Evolutionary conservation across 306 rosid species (phyloP), one percentile per base, ranked within the genome.

Genomic region (Quercus variabilis): DNA sequence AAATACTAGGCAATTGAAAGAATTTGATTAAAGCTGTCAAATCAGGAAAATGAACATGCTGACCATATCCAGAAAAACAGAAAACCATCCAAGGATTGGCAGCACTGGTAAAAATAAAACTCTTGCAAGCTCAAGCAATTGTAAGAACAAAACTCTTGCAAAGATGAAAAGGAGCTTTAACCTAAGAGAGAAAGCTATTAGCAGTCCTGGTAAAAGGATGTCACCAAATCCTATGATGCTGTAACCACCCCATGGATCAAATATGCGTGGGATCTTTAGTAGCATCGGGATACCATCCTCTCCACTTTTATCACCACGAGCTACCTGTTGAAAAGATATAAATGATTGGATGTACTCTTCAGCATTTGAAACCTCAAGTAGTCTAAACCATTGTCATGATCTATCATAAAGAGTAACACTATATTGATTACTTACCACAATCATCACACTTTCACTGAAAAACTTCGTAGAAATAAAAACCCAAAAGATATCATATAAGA

Each of bases 151-250:
- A 38, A 18, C 15, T 76, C 46, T 78, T 28, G 82, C 77, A 74
- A 72, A 59, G 69, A 59, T 72, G 77, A 60, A 28, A 49, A 38
- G 68, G 76, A 81, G 84, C 76, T 69, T 63, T 69, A 80, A 95
- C 98, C 98, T 93, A 78, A 93, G 99, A 15, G 97, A 87, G 86
- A 93, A 96, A 15, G 97, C 98, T 49, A 96, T 91, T 64, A 96
- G 81, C 76, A 96, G 82, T 75, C 99, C 98, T 13, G 99, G 99
- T 83, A 96, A 81, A 79, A 96, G 93, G 75, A 96, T 96, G 86
- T 96, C 99, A 57, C 99, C 99, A 57, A 91, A 96, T 71, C 99
- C 99, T 14, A 96, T 96, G 80, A 96, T 96, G 90, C 96, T 96
- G 87, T 82, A 93, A 83, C 98, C 98, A 80, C 98, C 94, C 98